phyloP scores from a whole-genome alignment of 345 rosid species.

The Ceriops zippeliana region DNA sequence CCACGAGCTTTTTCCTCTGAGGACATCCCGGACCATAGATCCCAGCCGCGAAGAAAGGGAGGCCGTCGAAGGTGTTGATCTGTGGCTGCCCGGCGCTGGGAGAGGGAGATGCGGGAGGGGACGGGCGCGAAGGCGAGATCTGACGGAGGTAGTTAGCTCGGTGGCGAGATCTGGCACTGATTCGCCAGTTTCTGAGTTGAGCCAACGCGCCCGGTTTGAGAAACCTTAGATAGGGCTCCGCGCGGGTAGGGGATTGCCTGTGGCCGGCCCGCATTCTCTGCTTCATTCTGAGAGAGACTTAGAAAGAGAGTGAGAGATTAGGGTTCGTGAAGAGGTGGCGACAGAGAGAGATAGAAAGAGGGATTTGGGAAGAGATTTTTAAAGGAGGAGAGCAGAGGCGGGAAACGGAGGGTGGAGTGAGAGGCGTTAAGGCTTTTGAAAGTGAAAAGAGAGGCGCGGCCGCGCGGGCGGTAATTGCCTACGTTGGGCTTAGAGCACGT shows the following conservation, averaged over 20 bases:
- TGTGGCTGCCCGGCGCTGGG: not conserved
- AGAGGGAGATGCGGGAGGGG: slow-evolving; percentile 15
- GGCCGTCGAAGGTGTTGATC: slow-evolving; percentile 8
- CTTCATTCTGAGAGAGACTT: slow-evolving; percentile 20
- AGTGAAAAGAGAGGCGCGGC: too few relatives aligned
- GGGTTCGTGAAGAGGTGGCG: not conserved
- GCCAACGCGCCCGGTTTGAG: slow-evolving; percentile 58
- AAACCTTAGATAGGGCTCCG: slow-evolving; percentile 37
- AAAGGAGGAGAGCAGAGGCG: not conserved
- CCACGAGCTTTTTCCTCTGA: slow-evolving; percentile 48
- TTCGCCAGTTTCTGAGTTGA: slow-evolving; percentile 43
- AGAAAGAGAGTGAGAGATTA: not conserved
- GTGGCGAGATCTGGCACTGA: slow-evolving; percentile 44
- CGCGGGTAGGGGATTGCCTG: not conserved
- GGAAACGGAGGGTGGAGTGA: not conserved
- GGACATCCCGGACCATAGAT: slow-evolving; percentile 39
- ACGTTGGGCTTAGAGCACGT: too few relatives aligned
- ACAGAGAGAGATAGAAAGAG: not conserved
- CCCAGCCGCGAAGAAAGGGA: slow-evolving; percentile 33
- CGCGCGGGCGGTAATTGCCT: too few relatives aligned
- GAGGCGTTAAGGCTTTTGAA: not conserved
- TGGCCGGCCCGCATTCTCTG: slow-evolving; percentile 18
- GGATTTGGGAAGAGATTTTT: not conserved
- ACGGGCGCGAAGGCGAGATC: slow-evolving; percentile 10
- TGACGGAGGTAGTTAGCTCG: slow-evolving; percentile 24